Evolutionary conservation across 2,329 filamentous ascomycete species (phyloP), one percentile per base, ranked within the genome.

Genomic region (Cylindrodendrum hubeiense): DNA sequence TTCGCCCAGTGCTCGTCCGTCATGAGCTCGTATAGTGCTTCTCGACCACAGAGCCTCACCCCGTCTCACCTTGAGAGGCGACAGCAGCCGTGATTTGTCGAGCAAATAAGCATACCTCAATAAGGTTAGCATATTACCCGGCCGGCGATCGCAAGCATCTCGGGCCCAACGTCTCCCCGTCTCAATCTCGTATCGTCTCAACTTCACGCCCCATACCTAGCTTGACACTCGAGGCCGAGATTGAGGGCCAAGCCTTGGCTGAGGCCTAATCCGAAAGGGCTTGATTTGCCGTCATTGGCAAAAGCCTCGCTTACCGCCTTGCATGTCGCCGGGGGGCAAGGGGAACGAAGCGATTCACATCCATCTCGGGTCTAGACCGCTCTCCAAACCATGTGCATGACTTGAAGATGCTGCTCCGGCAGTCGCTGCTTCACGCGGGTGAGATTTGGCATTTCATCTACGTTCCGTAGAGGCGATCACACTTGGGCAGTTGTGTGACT

Each of bases 401-500:
- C 13, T 10, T 54, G 9, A 19, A n/a, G 13, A 17, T 21, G 24
- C 24, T 43, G 41, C 24, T 17, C 24, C n/a, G 37, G 44, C 44
- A 41, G 46, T 61, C 58, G 34, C 47, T 50, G 37, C 52, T 21
- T 60, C 50, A 55, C 43, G 8, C 58, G 46, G 44, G 52, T 46
- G 37, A 63, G 34, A 47, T 17, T 33, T 21, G 4, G 22, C 19
- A 39, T 69, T 65, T 73, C 59, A 57, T 56, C 37, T n/a, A 49
- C 49, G 67, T 62, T 66, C 58, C 63, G 50, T 56, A 49, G 28
- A 66, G 66, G 30, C 59, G 61, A 72, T 73, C 59, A 72, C 47
- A 69, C 71, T 69, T 13, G 19, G 65, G 39, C 61, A 67, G 69
- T 67, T 57, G 49, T 65, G 60, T 39, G 51, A 49, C 26, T 21